Conservation (phyloP, 441 rosid genomes). For the Erodium texanum region DNA sequence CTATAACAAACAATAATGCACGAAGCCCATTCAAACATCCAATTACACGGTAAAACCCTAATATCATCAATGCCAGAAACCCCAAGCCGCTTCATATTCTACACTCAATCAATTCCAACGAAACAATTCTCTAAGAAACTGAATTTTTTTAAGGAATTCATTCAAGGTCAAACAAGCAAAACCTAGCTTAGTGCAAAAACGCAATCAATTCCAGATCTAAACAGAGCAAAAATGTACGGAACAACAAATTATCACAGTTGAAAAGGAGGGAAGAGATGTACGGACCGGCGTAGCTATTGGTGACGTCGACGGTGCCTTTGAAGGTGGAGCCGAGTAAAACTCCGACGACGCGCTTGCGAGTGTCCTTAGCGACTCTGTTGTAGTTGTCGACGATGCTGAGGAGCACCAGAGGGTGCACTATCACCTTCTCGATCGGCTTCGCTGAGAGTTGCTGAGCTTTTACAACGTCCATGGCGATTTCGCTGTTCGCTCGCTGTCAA, state of each 20-base stretch:
- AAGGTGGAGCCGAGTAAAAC: slow-evolving; percentile 62
- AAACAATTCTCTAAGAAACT: too few species aligned
- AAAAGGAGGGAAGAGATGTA: background rate
- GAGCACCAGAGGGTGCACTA: slow-evolving; percentile 84
- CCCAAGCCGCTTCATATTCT: too few species aligned
- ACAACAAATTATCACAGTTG: background rate
- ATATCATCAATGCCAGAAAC: too few species aligned
- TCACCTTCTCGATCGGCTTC: slow-evolving; percentile 67
- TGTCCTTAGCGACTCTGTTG: slow-evolving; percentile 79
- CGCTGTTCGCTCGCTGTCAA: background rate
- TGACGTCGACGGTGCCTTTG: slow-evolving; percentile 68
- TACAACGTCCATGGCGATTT: slow-evolving; percentile 56
- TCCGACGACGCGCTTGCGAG: slow-evolving; percentile 75
- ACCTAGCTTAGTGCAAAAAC: background rate
- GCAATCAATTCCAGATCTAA: background rate
- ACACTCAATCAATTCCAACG: background rate
- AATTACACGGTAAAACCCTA: too few species aligned
- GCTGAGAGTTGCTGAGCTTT: slow-evolving; percentile 68
- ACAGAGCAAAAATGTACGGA: background rate
- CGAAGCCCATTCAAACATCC: too few species aligned
- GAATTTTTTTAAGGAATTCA: background rate
- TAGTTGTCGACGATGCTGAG: slow-evolving; percentile 86
- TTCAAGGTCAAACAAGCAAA: background rate
- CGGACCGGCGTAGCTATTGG: slow-evolving; percentile 78
- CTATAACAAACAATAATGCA: too few species aligned